Evolutionary conservation across 139 green algal species (phyloP).

Genomic region (Closterium sp.): DNA sequence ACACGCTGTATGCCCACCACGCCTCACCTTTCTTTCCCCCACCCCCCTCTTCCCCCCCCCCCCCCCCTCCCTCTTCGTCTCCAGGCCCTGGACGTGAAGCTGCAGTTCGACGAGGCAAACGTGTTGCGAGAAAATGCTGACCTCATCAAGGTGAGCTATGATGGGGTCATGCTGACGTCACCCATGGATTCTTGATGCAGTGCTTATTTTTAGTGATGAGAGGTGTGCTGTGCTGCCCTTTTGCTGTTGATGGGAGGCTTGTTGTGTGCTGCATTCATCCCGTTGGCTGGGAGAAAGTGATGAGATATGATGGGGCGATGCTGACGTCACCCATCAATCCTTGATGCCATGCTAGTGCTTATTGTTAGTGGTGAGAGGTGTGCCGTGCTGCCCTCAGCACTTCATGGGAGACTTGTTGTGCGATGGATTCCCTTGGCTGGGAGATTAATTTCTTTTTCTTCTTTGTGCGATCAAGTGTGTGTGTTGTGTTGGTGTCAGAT

Average conservation of each 20-base stretch:
- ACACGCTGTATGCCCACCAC: no score
- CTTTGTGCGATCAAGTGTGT: no score
- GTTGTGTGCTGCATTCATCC: neutral
- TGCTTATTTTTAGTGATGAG: neutral
- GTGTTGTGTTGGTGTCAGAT: no score
- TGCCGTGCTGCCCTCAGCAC: no score
- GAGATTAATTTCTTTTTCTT: no score
- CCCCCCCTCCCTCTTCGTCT: no score
- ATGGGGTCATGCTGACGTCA: neutral
- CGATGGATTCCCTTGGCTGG: no score
- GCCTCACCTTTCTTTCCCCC: no score
- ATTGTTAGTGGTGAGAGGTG: neutral
- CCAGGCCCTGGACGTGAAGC: constrained; percentile 37
- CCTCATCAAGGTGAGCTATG: constrained; percentile 37
- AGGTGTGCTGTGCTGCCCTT: neutral
- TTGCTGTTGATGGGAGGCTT: no score
- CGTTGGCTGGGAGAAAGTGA: no score
- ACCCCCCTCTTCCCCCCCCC: no score
- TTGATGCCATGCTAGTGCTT: neutral
- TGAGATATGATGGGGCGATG: neutral
- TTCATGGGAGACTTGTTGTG: no score
- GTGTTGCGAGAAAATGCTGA: constrained; percentile 37
- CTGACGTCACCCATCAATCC: neutral
- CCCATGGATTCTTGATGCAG: neutral
- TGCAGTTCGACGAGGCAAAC: constrained; percentile 40